Evolutionary conservation across 805 yeast species (phyloP), one percentile per base, ranked within the genome.

Genomic region (Yarrowia divulgata): DNA sequence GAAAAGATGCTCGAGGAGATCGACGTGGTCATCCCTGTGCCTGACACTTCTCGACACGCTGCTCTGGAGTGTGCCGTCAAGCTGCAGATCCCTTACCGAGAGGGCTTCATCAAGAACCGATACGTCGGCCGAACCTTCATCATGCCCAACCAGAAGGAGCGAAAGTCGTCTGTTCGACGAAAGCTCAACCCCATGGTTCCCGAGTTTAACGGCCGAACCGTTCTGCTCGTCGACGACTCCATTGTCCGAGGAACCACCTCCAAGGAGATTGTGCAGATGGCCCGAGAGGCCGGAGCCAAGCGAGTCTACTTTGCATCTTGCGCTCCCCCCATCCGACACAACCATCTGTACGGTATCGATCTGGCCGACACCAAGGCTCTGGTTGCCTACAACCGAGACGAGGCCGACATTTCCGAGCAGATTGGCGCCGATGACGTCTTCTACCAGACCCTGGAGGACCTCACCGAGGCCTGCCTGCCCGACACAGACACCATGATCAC

Each of bases 221-320:
- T 95, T 29, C 82, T 95, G 72, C 84, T 95, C 68, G 98, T 95
- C 54, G 99, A 95, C 79, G 99, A 95, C 79, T 92, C 98, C 35
- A 94, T 95, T 73, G 99, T 95, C 10, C 88, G 99, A 78, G 99
- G 99, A 72, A 95, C 99, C 23, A 95, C 99, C 2, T 93, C 98
- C 8, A 90, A 87, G 78, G 99, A 95, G 81, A 95, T 95, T 73
- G 97, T 95, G 42, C 90, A 88, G 73, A 95, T 95, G 99, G 99
- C 99, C n/a, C 86, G 90, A 74, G 99, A 95, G 79, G 97, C 98
- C 6, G 99, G 99, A 70, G 99, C 99, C 55, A 88, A 86, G 71
- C 89, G 88, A 74, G 99, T 95, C n/a, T 94, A 87, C 78, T 90
- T 95, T 79, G 99, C 99, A 0, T 91, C 97, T 34, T 95, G 98